These are phyloP conservation scores for Ceriops decandra DNA, from an alignment of 345 rosid genomes.

Conservation along the genomic window DNA sequence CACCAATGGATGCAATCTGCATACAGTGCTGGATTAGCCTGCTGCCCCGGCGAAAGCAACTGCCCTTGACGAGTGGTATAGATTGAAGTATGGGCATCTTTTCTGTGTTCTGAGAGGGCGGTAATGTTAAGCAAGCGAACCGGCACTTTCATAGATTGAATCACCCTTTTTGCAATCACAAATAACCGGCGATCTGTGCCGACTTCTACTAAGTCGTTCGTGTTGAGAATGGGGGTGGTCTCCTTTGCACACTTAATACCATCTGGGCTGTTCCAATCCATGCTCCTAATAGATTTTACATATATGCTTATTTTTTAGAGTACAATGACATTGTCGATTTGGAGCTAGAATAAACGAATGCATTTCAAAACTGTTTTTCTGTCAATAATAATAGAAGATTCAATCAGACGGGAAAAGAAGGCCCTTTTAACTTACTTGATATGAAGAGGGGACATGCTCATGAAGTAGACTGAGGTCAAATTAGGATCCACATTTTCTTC, in stretches of 20 bases:
- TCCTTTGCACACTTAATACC: slow-evolving; percentile 24
- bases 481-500: slow-evolving; percentile 23
- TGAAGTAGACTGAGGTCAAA: slow-evolving; percentile 22
- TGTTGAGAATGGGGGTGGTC: slow-evolving; percentile 10
- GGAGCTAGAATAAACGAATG: not conserved
- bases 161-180: slow-evolving; percentile 1
- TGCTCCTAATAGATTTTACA: slow-evolving; percentile 14
- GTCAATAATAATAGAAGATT: too few relatives aligned
- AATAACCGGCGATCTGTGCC: slow-evolving; percentile 22
- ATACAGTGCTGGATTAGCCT: slow-evolving; percentile 13
- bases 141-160: slow-evolving; percentile 13
- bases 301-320: not conserved
- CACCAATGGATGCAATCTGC: slow-evolving; percentile 35
- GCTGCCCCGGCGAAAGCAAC: slow-evolving; percentile 22
- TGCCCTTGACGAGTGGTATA: slow-evolving; percentile 22
- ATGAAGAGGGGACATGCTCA: slow-evolving; percentile 30
- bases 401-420: not conserved
- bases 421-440: slow-evolving; percentile 16
- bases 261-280: slow-evolving; percentile 22
- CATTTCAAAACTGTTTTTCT: not conserved
- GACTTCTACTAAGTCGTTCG: slow-evolving; percentile 12
- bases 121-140: slow-evolving; percentile 21
- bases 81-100: slow-evolving; percentile 27
- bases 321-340: not conserved
- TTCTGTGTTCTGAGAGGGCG: slow-evolving; percentile 26